phyloP scores from a whole-genome alignment of 371 early-diverging fungal genomes.

The Blyttiomyces sp. region DNA sequence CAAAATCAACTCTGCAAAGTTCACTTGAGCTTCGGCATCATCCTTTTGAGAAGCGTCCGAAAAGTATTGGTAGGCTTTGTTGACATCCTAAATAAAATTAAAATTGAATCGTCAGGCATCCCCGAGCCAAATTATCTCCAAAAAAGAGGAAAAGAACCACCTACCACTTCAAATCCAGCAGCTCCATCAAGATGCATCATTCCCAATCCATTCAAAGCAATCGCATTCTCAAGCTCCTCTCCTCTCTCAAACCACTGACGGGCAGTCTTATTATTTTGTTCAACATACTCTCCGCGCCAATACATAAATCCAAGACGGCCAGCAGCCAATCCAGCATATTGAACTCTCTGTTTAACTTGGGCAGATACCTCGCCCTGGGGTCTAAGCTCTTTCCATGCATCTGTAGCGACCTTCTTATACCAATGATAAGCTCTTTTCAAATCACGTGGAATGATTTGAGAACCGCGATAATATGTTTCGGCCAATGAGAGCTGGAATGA shows the following conservation, averaged over 20 bases:
- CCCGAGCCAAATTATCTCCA: neutral
- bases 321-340: constrained; percentile 62
- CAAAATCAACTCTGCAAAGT: constrained; percentile 34
- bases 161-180: constrained; percentile 47
- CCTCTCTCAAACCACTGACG: constrained; percentile 73
- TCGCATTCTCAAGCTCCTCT: constrained; percentile 55
- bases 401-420: constrained; percentile 34
- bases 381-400: constrained; percentile 24
- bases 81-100: constrained; percentile 14
- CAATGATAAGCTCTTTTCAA: constrained; percentile 62
- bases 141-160: no score
- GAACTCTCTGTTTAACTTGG: neutral
- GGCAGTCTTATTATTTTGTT: constrained; percentile 55
- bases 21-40: constrained; percentile 49
- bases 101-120: neutral
- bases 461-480: constrained; percentile 77
- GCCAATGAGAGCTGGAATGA: constrained; percentile 65
- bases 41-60: constrained; percentile 35
- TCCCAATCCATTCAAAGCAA: constrained; percentile 72
- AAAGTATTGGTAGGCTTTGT: constrained; percentile 31
- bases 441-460: constrained; percentile 60
- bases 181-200: constrained; percentile 75
- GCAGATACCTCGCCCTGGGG: constrained; percentile 13
- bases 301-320: constrained; percentile 84
- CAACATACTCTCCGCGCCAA: constrained; percentile 88